Conservation (phyloP, 1,284 basidiomycete species). For the Marasmius oreades region DNA sequence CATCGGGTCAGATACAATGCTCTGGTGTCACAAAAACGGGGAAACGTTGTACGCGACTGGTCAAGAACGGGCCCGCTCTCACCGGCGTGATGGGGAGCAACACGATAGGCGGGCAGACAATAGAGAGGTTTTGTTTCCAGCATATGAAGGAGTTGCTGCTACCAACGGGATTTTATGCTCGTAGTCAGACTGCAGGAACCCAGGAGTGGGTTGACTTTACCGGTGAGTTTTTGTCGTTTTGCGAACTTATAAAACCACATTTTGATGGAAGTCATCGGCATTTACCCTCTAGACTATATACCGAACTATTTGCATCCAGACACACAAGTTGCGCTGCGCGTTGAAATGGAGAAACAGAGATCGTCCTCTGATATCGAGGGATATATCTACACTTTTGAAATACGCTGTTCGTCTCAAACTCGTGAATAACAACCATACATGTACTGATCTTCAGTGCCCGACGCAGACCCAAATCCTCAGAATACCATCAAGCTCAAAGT, state of each 20-base stretch:
- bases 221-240: constrained; percentile 43
- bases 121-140: constrained; percentile 62
- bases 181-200: constrained; percentile 28
- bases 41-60: constrained; percentile 57
- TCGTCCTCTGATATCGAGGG: constrained; percentile 59
- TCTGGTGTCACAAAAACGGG: constrained; percentile 62
- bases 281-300: constrained; percentile 63
- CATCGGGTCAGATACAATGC: constrained; percentile 45
- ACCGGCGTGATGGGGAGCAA: constrained; percentile 24
- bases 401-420: constrained; percentile 45
- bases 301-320: constrained; percentile 58
- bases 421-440: neutral
- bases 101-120: constrained; percentile 30
- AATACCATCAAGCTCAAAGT: constrained; percentile 45
- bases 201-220: constrained; percentile 53
- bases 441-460: neutral
- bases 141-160: constrained; percentile 55
- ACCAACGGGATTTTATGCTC: constrained; percentile 55
- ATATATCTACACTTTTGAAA: constrained; percentile 78
- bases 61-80: constrained; percentile 47
- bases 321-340: constrained; percentile 59
- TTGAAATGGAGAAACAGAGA: constrained; percentile 68
- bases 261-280: no score
- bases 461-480: constrained; percentile 22
- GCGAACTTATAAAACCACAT: no score